These are phyloP conservation scores for Microthyrium microscopicum DNA, from an alignment of 2,329 filamentous ascomycete genomes.

Conservation along the genomic window DNA sequence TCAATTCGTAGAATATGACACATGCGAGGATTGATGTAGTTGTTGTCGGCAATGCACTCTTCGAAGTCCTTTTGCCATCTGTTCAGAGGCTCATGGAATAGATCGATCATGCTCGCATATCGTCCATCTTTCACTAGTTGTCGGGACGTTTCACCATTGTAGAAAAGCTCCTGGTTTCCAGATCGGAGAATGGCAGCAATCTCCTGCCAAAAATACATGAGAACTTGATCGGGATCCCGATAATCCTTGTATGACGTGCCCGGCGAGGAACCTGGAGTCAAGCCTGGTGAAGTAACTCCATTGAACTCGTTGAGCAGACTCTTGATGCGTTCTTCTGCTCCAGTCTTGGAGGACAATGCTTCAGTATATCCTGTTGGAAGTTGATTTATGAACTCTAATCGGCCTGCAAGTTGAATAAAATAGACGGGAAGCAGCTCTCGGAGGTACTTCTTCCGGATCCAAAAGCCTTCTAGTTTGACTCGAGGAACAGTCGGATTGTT, in stretches of 20 bases:
- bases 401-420: conserved; percentile 80
- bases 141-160: conserved; percentile 72
- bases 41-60: conserved; percentile 31
- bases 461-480: conserved; percentile 43
- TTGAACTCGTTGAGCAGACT: neutral
- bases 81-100: conserved; percentile 61
- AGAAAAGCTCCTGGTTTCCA: conserved; percentile 77
- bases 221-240: neutral
- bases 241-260: conserved; percentile 1
- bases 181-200: conserved; percentile 86
- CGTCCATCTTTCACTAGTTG: conserved; percentile 73
- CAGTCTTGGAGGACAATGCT: conserved; percentile 27
- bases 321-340: conserved; percentile 1
- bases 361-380: conserved; percentile 38
- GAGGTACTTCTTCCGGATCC: conserved; percentile 63
- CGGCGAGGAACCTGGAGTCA: too few relatives aligned
- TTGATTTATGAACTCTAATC: conserved; percentile 87
- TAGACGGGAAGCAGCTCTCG: conserved; percentile 81
- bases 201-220: conserved; percentile 53
- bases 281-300: too few relatives aligned
- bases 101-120: conserved; percentile 65
- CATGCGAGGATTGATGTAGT: conserved; percentile 20
- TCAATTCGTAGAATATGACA: conserved; percentile 77
- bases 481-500: conserved; percentile 9
- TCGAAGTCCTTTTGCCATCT: conserved; percentile 76